Evolutionary conservation across 495 filamentous ascomycete species (phyloP).

Genomic region (Evernia prunastri): DNA sequence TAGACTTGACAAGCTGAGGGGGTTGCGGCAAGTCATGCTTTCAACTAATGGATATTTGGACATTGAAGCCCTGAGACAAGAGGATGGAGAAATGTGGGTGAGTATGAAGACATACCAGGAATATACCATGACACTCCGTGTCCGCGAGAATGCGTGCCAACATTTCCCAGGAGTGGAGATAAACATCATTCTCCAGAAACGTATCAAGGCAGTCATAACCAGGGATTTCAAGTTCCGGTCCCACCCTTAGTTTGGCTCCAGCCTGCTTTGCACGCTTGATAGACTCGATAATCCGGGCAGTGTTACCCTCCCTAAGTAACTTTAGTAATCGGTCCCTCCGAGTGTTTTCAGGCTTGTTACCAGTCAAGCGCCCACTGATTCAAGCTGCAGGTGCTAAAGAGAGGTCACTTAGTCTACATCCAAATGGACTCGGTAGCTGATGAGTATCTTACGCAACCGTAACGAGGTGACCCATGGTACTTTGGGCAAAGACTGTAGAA

Average conservation of each 20-base stretch:
- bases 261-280: conserved; percentile 62
- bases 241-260: conserved; percentile 66
- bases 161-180: conserved; percentile 66
- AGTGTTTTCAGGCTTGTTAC: too few relatives aligned
- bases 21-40: conserved; percentile 30
- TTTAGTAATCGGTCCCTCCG: too few relatives aligned
- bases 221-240: conserved; percentile 65
- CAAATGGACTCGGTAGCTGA: too few relatives aligned
- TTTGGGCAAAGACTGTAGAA: too few relatives aligned
- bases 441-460: too few relatives aligned
- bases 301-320: conserved; percentile 76
- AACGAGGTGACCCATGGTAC: conserved; percentile 39
- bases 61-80: too few relatives aligned
- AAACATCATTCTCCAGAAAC: conserved; percentile 39
- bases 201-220: conserved; percentile 71
- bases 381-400: conserved; percentile 44
- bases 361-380: conserved; percentile 66
- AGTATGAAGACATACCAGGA: too few relatives aligned
- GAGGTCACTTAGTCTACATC: too few relatives aligned
- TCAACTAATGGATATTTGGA: too few relatives aligned
- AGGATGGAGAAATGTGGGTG: too few relatives aligned
- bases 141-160: conserved; percentile 58
- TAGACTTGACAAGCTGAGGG: neutral
- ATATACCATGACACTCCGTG: conserved; percentile 61
- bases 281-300: conserved; percentile 65